Percentiles rank a stretch among this genome's conserved stretches.
Evolutionary conservation across 306 rosid genomes (phyloP).

Genomic region (Mucuna pruriens): DNA sequence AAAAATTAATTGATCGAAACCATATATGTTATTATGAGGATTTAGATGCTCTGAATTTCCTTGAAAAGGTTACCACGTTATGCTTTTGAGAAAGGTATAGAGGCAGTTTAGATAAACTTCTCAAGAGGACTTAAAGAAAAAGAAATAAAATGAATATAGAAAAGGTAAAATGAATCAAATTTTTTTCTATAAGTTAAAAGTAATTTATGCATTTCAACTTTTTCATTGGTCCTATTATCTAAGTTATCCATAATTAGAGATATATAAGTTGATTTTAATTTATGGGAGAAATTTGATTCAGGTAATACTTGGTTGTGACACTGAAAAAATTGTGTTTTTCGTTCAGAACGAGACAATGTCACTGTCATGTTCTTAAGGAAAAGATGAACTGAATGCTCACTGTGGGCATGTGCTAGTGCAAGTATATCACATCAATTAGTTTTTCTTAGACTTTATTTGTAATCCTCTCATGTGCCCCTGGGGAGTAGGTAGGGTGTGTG

Average conservation of each 20-base stretch:
- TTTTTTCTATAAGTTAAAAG: not conserved
- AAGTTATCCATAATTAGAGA: not conserved
- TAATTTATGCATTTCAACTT: not conserved
- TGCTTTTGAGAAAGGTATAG: not conserved
- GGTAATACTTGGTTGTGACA: not conserved
- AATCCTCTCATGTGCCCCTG: not conserved
- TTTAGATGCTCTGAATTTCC: conserved; percentile 20
- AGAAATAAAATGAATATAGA: too few species aligned
- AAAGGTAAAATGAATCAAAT: not conserved
- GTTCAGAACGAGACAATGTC: not conserved
- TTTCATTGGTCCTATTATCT: not conserved
- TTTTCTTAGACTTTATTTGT: not conserved
- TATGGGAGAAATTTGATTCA: too few species aligned
- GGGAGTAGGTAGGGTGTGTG: not conserved
- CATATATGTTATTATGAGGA: conserved; percentile 11
- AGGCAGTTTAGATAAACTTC: not conserved
- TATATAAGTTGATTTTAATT: not conserved
- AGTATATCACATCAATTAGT: conserved; percentile 2
- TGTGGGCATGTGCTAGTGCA: not conserved
- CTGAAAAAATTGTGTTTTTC: not conserved
- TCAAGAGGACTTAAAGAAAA: not conserved
- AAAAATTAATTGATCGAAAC: not conserved
- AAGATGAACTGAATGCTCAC: not conserved
- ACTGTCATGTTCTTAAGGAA: not conserved
- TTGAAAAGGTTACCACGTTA: not conserved